These are phyloP conservation scores for Daldinia caldariorum DNA, from an alignment of 495 filamentous ascomycete species.

Conservation along the genomic window DNA sequence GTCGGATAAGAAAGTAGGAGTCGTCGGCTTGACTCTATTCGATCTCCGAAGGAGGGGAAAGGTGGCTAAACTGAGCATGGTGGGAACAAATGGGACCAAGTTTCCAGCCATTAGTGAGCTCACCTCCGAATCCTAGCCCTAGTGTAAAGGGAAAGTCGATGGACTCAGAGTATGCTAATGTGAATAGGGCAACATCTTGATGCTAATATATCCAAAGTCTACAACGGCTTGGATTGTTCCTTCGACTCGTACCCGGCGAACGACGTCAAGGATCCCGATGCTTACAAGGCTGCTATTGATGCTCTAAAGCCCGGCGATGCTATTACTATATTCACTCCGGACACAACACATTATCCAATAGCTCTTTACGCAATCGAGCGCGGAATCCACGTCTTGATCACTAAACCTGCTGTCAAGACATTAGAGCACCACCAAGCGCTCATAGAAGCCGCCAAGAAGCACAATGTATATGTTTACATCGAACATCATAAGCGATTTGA, in stretches of 20 bases:
- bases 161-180: slow-evolving; percentile 25
- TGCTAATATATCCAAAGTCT: slow-evolving; percentile 86
- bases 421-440: slow-evolving; percentile 81
- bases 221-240: slow-evolving; percentile 85
- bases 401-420: slow-evolving; percentile 91
- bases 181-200: slow-evolving; percentile 80
- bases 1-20: slow-evolving; percentile 93
- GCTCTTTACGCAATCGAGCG: slow-evolving; percentile 91
- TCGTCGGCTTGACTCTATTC: slow-evolving; percentile 89
- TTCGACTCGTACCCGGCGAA: slow-evolving; percentile 85
- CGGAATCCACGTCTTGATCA: slow-evolving; percentile 88
- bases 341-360: slow-evolving; percentile 94
- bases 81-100: slow-evolving; percentile 85
- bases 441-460: slow-evolving; percentile 73
- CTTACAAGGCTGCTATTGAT: slow-evolving; percentile 92
- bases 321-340: slow-evolving; percentile 96
- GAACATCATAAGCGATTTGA: slow-evolving; percentile 98
- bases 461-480: slow-evolving; percentile 89
- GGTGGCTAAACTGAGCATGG: slow-evolving; percentile 87
- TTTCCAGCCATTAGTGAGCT: slow-evolving; percentile 87
- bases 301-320: slow-evolving; percentile 82
- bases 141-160: background rate
- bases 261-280: slow-evolving; percentile 73
- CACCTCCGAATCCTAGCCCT: slow-evolving; percentile 1
- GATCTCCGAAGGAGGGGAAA: slow-evolving; percentile 89